Evolutionary conservation across 352 stramenopile species (phyloP), one percentile per base, ranked within the genome.

Genomic region (Phytophthora cajani): DNA sequence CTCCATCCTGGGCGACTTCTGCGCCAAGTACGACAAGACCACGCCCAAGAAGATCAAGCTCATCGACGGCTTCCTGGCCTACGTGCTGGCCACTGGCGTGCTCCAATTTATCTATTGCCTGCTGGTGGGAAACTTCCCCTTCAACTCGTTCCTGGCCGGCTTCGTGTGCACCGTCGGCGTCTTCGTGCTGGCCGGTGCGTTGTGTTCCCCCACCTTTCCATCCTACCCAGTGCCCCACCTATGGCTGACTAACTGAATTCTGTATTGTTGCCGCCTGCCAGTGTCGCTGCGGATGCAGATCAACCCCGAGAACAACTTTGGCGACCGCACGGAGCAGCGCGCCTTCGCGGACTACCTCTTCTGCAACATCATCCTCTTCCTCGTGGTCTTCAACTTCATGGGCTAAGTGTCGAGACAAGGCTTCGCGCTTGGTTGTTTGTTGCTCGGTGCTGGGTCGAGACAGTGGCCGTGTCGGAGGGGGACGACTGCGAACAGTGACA

Each of bases 301-400:
- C 67, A 93, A 94, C 69, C 85, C 90, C 21, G 83, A 90, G 25
- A 96, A 96, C 74, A 80, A 89, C 72, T 92, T 93, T 66, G 80
- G 78, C 44, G 88, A 93, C 72, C 87, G 89, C 65, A 94, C 82
- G 47, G 83, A 94, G 69, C 85, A 95, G 77, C 89, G 89, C 65
- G 90, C 90, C 27, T 97, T 97, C 72, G 90, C 89, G 19, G 91
- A 97, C 77, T 97, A 97, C 72, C 80, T 97, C 51, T 95, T 97
- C 66, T 97, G 91, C 89, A 97, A 96, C 84, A 86, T 97, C 72
- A 91, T 97, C 38, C 85, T 97, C 58, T 97, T 97, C 83, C 84
- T 97, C 47, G 91, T 96, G 52, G 91, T 97, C 50, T 96, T 97
- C 78, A 97, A 97, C 81, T 97, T 97, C 78, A 97, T 97, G 85